Evolutionary conservation across 768 basidiomycete species (phyloP).

Genomic region (Gloeostereum incarnatum): DNA sequence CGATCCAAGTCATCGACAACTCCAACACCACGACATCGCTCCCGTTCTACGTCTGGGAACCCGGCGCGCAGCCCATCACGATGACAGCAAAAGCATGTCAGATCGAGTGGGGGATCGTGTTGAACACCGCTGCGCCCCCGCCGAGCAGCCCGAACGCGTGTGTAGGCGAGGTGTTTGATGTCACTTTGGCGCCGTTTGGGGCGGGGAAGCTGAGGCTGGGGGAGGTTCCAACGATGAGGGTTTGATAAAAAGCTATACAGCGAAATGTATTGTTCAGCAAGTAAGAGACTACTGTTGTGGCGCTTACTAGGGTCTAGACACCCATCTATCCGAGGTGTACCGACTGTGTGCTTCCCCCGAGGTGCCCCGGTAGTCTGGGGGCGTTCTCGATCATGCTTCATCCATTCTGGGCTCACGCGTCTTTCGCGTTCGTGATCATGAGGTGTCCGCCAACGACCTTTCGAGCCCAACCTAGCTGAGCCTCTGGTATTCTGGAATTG

Average conservation of each 20-base stretch:
- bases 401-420: too few species aligned
- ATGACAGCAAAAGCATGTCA: constrained; percentile 29
- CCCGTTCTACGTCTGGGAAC: constrained; percentile 31
- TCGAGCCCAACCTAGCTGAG: too few species aligned
- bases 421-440: too few species aligned
- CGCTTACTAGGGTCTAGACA: too few species aligned
- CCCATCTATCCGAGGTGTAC: too few species aligned
- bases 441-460: too few species aligned
- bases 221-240: constrained; percentile 25
- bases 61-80: constrained; percentile 25
- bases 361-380: too few species aligned
- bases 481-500: too few species aligned
- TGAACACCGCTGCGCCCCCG: constrained; percentile 24
- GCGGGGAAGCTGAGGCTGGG: constrained; percentile 28
- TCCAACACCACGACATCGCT: constrained; percentile 15
- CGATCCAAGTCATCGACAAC: constrained; percentile 21
- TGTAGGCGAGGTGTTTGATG: constrained; percentile 18
- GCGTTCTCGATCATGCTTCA: too few species aligned
- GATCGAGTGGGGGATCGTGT: constrained; percentile 24
- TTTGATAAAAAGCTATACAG: not conserved
- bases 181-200: constrained; percentile 29
- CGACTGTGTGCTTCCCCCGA: too few species aligned
- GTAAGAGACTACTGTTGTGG: too few species aligned
- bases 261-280: too few species aligned
- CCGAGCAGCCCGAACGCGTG: constrained; percentile 25